Base-by-base conservation (phyloP, 2,329 filamentous ascomycete genomes). In the Colletotrichum karsti region DNA sequence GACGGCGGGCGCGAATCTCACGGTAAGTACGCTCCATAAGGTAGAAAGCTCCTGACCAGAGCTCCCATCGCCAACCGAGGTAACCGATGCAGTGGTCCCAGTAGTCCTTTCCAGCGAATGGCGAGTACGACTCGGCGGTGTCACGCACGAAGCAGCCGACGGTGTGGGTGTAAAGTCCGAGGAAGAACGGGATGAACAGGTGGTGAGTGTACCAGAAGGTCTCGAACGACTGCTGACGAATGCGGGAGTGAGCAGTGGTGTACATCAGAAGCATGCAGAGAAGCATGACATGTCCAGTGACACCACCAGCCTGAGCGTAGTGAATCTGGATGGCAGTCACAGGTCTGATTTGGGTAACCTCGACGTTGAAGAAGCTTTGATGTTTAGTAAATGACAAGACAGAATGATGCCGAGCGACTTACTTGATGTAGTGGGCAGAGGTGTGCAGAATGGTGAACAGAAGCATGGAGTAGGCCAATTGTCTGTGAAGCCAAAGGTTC, bases 191-290 rank as follows among this genome's bases (percentile, higher is more conserved):
- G 69, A 99, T 92, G 76, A 98, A 98, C n/a, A 99, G 88, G 76
- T 99, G 96, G 81, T 99, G 96, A 1, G 94, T 97, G 82, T 99
- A 99, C 96, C 96, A 99, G 79, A 99, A 99, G 0, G 95, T 97
- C 82, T 99, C 96, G 77, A 95, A 99, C 0, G 94, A 97, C 78
- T 99, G 96, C 78, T 98, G 95, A 61, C 96, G 92, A 72, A 99
- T 98, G 72, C 93, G 92, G 74, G 92, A 88, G 77, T 99, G 96
- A 3, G 96, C 92, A 0, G 95, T 98, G 1, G 96, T 99, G 82
- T 97, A 99, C 87, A 99, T 99, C 70, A 99, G 83, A 70, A 99
- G 84, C 96, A 99, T 99, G 87, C 95, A 98, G n/a, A 99, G 86
- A 26, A 98, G 88, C 96, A 99, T 99, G 70, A 98, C 88, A 80